These are phyloP conservation scores for Fusarium clavum DNA, from an alignment of 2,329 filamentous ascomycete genomes.

Conservation along the genomic window DNA sequence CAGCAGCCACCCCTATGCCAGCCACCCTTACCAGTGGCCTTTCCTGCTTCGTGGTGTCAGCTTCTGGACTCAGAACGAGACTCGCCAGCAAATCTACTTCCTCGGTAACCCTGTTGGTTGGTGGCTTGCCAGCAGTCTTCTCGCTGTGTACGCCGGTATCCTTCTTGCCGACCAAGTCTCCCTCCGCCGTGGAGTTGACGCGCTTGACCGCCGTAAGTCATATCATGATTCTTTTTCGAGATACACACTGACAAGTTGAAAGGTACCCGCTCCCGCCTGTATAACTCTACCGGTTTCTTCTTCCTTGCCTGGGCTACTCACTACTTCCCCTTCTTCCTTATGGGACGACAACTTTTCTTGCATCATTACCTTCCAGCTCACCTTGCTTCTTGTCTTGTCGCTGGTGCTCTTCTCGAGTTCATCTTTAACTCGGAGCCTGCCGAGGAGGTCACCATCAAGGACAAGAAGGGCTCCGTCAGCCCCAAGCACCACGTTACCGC, in stretches of 20 bases:
- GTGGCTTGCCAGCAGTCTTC: conserved; percentile 93
- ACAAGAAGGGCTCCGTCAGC: conserved; percentile 59
- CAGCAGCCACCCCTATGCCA: conserved; percentile 95
- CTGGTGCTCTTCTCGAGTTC: conserved; percentile 92
- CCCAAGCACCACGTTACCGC: conserved; percentile 77
- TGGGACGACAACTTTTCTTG: conserved; percentile 97
- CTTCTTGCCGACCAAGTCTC: conserved; percentile 93
- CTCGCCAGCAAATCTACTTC: conserved; percentile 97
- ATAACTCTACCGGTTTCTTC: conserved; percentile 99
- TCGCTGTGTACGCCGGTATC: conserved; percentile 94
- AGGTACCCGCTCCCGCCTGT: conserved; percentile 92
- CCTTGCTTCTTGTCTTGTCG: conserved; percentile 88
- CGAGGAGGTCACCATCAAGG: conserved; percentile 64
- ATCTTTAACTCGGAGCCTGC: conserved; percentile 90
- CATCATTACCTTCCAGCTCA: conserved; percentile 98
- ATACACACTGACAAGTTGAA: conserved; percentile 48
- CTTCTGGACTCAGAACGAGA: conserved; percentile 98
- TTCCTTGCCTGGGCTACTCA: conserved; percentile 98
- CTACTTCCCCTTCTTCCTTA: conserved; percentile 97
- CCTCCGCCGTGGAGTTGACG: conserved; percentile 90
- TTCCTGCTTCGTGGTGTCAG: conserved; percentile 97
- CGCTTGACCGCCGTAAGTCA: conserved; percentile 88
- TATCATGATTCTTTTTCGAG: not conserved
- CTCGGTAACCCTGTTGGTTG: conserved; percentile 95
- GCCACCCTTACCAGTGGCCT: conserved; percentile 95